Percentiles rank a stretch among this genome's conserved stretches.
Conservation (phyloP, 345 rosid species). For the Capsella bursapastoris region DNA sequence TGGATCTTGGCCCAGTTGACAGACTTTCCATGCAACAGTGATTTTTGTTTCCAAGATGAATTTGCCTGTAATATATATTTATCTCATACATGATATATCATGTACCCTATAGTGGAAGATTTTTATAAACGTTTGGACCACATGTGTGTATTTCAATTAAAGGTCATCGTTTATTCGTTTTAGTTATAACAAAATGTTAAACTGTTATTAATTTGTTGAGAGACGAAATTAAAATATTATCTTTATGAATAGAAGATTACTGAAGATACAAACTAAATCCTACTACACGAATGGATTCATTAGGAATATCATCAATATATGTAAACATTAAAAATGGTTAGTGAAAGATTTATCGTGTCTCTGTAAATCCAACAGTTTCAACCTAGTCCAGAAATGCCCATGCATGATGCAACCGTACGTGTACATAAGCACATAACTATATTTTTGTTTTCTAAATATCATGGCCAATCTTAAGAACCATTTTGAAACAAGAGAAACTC, state of each 20-base stretch:
- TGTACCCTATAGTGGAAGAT: no score
- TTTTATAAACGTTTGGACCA: no score
- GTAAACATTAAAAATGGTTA: neutral
- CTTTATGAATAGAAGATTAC: neutral
- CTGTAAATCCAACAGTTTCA: neutral
- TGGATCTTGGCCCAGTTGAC: no score
- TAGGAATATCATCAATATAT: neutral
- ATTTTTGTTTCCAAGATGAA: no score
- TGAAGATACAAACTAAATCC: neutral
- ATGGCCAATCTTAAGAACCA: neutral
- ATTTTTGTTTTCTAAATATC: neutral
- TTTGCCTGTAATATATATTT: no score
- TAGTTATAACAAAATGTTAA: neutral
- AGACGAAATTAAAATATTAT: neutral
- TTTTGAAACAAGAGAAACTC: neutral
- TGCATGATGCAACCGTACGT: constrained; percentile 19
- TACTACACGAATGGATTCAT: neutral
- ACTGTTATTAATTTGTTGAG: neutral
- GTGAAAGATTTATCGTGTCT: neutral
- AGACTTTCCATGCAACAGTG: no score
- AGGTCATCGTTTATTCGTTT: no score
- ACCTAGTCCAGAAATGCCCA: neutral
- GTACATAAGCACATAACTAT: neutral
- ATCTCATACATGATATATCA: no score
- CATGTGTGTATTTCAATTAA: no score